Evolutionary conservation across 2,329 filamentous ascomycete species (phyloP).

Genomic region (Arthrobotrys sinensis): DNA sequence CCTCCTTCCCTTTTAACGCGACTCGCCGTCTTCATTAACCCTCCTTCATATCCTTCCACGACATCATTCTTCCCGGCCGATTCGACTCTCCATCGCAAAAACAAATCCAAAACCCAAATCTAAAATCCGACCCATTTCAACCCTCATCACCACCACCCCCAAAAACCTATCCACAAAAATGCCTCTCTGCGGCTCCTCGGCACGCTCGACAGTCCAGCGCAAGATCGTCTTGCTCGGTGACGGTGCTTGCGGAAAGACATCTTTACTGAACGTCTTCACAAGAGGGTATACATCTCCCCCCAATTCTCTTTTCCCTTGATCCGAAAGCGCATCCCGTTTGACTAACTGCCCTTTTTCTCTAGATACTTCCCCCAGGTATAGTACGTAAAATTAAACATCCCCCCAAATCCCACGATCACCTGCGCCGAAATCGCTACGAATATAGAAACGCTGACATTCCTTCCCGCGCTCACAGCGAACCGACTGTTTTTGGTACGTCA

Average conservation of each 20-base stretch:
- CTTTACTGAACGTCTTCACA: conserved; percentile 96
- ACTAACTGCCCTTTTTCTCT: conserved; percentile 60
- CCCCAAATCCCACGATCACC: conserved; percentile 7
- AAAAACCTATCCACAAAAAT: conserved; percentile 66
- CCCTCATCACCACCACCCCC: neutral
- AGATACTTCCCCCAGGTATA: conserved; percentile 98
- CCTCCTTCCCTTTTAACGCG: conserved; percentile 22
- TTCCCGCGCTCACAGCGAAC: conserved; percentile 74
- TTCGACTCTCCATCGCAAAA: neutral
- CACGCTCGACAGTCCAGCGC: conserved; percentile 82
- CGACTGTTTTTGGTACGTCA: conserved; percentile 84
- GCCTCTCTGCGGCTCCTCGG: conserved; percentile 75
- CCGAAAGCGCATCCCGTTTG: conserved; percentile 17
- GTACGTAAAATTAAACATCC: conserved; percentile 69
- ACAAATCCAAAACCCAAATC: conserved; percentile 4
- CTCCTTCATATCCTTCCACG: neutral
- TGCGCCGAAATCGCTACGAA: conserved; percentile 53
- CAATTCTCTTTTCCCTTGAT: conserved; percentile 42
- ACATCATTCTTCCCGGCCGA: neutral
- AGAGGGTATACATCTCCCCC: conserved; percentile 77
- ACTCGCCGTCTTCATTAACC: conserved; percentile 4
- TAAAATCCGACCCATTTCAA: neutral
- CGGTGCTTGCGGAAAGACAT: conserved; percentile 97
- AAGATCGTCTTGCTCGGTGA: conserved; percentile 92
- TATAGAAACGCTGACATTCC: conserved; percentile 41